phyloP scores from a whole-genome alignment of 768 basidiomycete genomes.

The Lactarius akahatsu region DNA sequence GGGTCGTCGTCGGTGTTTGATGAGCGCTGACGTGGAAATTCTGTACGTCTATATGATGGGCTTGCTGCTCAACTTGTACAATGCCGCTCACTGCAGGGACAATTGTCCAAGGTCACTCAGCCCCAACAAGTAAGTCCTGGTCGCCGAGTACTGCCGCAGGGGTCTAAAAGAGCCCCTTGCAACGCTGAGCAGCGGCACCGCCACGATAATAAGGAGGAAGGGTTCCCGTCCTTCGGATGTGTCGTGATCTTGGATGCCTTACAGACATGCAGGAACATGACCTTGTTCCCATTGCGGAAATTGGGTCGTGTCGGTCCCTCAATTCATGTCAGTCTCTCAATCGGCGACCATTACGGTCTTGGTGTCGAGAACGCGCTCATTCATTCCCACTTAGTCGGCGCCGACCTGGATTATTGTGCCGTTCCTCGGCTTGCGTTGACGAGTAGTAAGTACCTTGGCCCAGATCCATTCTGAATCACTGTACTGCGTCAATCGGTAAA shows the following conservation, averaged over 20 bases:
- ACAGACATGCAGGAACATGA: conserved; percentile 42
- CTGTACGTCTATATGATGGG: conserved; percentile 4
- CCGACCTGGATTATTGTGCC: conserved; percentile 54
- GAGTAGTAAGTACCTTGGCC: conserved; percentile 28
- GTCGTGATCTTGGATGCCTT: conserved; percentile 49
- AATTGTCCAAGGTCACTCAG: conserved; percentile 43
- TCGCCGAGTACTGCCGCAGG: conserved; percentile 44
- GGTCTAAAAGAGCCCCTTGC: conserved; percentile 39
- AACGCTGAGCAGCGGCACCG: conserved; percentile 37
- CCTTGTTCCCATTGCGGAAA: neutral
- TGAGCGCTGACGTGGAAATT: conserved; percentile 25
- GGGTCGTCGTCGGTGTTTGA: conserved; percentile 41
- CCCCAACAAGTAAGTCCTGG: conserved; percentile 48
- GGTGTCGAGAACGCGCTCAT: conserved; percentile 54
- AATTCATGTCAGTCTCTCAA: conserved; percentile 39
- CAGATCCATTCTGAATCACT: neutral
- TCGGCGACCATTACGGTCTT: conserved; percentile 57
- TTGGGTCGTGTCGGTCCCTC: neutral
- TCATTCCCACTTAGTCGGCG: conserved; percentile 61
- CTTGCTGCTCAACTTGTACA: neutral
- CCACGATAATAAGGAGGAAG: conserved; percentile 36
- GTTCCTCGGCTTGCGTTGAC: conserved; percentile 57
- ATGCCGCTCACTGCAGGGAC: conserved; percentile 37
- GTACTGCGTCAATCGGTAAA: conserved; percentile 42
- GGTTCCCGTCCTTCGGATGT: conserved; percentile 45